Base-by-base conservation (phyloP, 1,139 yeast genomes). In the Hemisphaericaspora xylanilytica region DNA sequence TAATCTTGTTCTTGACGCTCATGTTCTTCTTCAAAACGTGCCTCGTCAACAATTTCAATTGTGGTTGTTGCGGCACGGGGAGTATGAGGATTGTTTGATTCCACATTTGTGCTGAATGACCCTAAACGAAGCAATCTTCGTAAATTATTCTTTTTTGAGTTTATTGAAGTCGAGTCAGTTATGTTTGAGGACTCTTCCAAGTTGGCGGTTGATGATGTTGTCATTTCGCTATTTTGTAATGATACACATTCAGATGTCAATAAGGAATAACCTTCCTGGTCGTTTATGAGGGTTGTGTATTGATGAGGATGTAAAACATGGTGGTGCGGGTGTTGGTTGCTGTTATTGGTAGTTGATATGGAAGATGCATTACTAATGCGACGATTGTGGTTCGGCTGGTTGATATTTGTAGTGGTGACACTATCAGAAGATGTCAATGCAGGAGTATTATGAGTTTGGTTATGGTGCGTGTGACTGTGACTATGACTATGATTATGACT, bases 151-250 rank as follows among this genome's bases (percentile, higher is more conserved):
- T 26, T 32, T 30, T 35, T 28, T 24, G 7, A 16, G 38, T 33
- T 9, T 40, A 24, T 18, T 36, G 32, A 22, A 34, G n/a, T n/a
- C n/a, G n/a, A n/a, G n/a, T n/a, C 4, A 8, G 11, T 22, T 22
- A 35, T 42, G 24, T 40, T 45, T 12, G 26, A 8, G 11, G 26
- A 4, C n/a, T 22, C 26, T 16, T 48, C 54, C 5, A 36, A 34
- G 8, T 50, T 57, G 28, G 49, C 40, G 31, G 53, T 57, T 11
- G 26, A 21, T 12, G 60, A 53, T 3, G 39, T 41, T 11, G 73
- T 67, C 73, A 67, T 65, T 38, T 67, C 74, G 46, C 69, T 62
- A 46, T 66, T 65, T 49, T 57, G 70, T 32, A 68, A 55, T 17
- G 69, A 62, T 13, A 68, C 61, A 37, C 73, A 67, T 38, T 67